Evolutionary conservation across 441 rosid genomes (phyloP), one percentile per base, ranked within the genome.

Genomic region (Jatropha podagrica): DNA sequence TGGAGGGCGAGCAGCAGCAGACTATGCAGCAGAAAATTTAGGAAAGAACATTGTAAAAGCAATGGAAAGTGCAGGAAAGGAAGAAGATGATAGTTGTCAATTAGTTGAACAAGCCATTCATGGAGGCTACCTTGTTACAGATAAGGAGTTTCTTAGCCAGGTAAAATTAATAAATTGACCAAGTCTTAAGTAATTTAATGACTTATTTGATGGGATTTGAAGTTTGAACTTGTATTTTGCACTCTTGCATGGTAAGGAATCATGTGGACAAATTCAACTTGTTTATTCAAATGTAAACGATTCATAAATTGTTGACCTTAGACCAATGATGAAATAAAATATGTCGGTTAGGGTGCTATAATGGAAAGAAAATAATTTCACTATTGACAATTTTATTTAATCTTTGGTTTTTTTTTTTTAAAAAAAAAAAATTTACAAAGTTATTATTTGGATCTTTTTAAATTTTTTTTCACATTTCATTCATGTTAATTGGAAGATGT

Each of bases 1-100:
- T 46, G 90, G 90, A 58, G 88, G 90, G 12, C 75, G 82, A 7
- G 81, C 82, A 5, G 90, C 90, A 0, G 76, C 81, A 0, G 85
- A 87, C 18, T 85, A 60, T 64, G 88, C 79, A 9, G 84, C 85
- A 1, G 81, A 80, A 56, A 85, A 84, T 37, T 74, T 87, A 44
- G 90, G 87, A 17, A 85, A 80, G 69, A 87, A 87, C 84, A 82
- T 87, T 15, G 71, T 85, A 17, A 75, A 80, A 74, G 77, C 58
- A 27, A 69, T 81, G 15, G 80, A 68, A 78, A 77, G 51, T 63
- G 77, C 40, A 0, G 78, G 54, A 12, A 68, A 68, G 4, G 77
- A 54, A 44, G 72, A 75, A 13, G 15, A 44, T 7, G 32, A 58
- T 58, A 4, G 26, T 7, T 26, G 5, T 15, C 18, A 52, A 32